Evolutionary conservation across 805 yeast species (phyloP), one percentile per base, ranked within the genome.

Genomic region (Nematodospora valgi): DNA sequence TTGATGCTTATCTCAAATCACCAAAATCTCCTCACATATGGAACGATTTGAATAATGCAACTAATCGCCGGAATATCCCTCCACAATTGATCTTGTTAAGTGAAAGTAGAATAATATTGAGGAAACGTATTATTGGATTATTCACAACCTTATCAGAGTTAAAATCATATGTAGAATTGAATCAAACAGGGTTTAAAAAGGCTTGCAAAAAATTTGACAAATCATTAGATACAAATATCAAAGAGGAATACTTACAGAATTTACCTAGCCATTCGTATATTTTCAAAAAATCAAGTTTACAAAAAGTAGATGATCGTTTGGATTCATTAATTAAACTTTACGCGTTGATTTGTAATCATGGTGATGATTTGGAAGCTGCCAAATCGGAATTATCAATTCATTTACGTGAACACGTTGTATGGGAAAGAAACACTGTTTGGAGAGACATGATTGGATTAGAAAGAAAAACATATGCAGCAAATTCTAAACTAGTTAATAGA

Each of bases 401-500:
- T 42, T 59, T 74, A 38, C 60, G 77, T 46, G 79, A 74, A 43
- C 77, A 72, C 43, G 73, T 73, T 31, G 76, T 74, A 3, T 74
- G 76, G 72, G 78, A 74, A 48, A 57, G 79, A 50, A 69, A 72
- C 41, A 72, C 78, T 0, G 73, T 74, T 10, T 74, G 78, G 78
- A 65, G 73, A 47, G 77, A 72, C 43, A 70, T 73, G 77, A 68
- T 73, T 37, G 77, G 76, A 1, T 53, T 72, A 45, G 96, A 89
- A 56, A 74, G 96, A 47, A 85, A 85, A 49, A 69, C 89, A 1
- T 91, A 88, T 49, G 87, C 86, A 14, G 88, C 89, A 2, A 44
- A 57, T 46, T 47, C 45, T 46, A 39, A 54, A 46, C 29, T 47
- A 26, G 40, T 47, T 28, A 47, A 43, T 32, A 35, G 50, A 45